Conservation (phyloP, 2,329 filamentous ascomycete genomes). For the Fusarium sp. region DNA sequence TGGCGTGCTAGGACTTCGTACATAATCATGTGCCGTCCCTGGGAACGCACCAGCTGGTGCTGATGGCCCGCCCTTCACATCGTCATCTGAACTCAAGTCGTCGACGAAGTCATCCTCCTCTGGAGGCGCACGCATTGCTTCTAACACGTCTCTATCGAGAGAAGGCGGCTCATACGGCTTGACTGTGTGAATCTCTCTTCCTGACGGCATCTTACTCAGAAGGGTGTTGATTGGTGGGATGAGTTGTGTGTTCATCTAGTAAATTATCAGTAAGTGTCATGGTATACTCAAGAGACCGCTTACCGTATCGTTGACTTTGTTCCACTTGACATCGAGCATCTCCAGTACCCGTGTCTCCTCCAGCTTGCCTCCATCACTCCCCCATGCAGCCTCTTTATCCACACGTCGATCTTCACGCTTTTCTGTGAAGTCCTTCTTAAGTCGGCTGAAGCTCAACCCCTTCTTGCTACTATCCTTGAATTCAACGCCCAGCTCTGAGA, state of each 20-base stretch:
- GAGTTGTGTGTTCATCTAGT: slow-evolving; percentile 82
- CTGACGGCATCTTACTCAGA: slow-evolving; percentile 85
- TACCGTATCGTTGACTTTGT: slow-evolving; percentile 92
- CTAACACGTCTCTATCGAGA: slow-evolving; percentile 76
- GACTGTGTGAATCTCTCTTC: slow-evolving; percentile 85
- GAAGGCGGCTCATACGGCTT: slow-evolving; percentile 77
- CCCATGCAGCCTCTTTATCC: slow-evolving; percentile 82
- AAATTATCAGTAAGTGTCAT: slow-evolving; percentile 16
- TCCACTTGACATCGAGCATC: slow-evolving; percentile 91
- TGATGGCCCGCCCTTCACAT: slow-evolving; percentile 50
- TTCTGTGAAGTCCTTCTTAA: slow-evolving; percentile 83
- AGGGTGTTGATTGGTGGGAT: slow-evolving; percentile 81
- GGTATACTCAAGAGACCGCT: slow-evolving; percentile 46
- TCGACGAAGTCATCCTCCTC: slow-evolving; percentile 54
- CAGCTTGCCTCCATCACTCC: slow-evolving; percentile 84
- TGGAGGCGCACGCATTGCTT: slow-evolving; percentile 67
- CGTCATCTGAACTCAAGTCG: slow-evolving; percentile 59
- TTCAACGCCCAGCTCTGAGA: slow-evolving; percentile 80
- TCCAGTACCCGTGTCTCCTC: slow-evolving; percentile 90
- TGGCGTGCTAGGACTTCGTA: slow-evolving; percentile 48
- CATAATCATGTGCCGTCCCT: slow-evolving; percentile 61
- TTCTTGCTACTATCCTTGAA: slow-evolving; percentile 65
- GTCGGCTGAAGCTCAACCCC: slow-evolving; percentile 70
- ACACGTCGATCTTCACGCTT: slow-evolving; percentile 84
- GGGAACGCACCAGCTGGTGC: slow-evolving; percentile 67